Conservation (phyloP, 768 basidiomycete species). For the Tephrocybe sp. region DNA sequence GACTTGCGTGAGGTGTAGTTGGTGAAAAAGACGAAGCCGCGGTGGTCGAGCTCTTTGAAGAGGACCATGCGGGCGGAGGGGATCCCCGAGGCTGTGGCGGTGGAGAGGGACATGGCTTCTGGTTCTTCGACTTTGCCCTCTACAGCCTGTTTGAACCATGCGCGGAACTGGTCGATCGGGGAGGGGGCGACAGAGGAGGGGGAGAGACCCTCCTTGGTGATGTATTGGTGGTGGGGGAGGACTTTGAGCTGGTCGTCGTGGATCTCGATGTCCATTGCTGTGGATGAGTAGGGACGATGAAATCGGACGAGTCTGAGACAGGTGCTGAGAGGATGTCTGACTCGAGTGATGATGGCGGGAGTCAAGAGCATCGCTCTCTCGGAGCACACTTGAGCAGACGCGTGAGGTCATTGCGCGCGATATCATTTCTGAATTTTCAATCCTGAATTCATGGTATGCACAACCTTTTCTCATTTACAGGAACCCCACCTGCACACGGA, state of each 20-base stretch:
- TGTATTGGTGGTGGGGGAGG: conserved; percentile 75
- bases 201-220: conserved; percentile 59
- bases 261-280: conserved; percentile 42
- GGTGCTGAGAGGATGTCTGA: background rate
- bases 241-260: conserved; percentile 62
- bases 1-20: conserved; percentile 97
- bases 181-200: conserved; percentile 60
- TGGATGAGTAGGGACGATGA: background rate
- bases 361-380: conserved; percentile 6
- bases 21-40: conserved; percentile 95
- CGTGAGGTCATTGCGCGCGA: no score
- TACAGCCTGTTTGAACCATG: conserved; percentile 78
- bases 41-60: conserved; percentile 85
- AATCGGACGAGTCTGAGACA: background rate
- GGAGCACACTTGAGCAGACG: background rate
- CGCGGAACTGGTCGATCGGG: conserved; percentile 83
- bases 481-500: no score
- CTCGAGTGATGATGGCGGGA: conserved; percentile 6
- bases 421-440: no score
- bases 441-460: no score
- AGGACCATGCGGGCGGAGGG: conserved; percentile 90
- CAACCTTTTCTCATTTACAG: no score
- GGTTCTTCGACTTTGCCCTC: conserved; percentile 68
- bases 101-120: conserved; percentile 86
- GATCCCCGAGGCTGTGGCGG: conserved; percentile 66